A percentile compares a stretch with the other conserved stretches of the same genome.
These are phyloP conservation scores for Protomyces macrosporus DNA, from an alignment of 1,139 yeast genomes.

Conservation along the genomic window DNA sequence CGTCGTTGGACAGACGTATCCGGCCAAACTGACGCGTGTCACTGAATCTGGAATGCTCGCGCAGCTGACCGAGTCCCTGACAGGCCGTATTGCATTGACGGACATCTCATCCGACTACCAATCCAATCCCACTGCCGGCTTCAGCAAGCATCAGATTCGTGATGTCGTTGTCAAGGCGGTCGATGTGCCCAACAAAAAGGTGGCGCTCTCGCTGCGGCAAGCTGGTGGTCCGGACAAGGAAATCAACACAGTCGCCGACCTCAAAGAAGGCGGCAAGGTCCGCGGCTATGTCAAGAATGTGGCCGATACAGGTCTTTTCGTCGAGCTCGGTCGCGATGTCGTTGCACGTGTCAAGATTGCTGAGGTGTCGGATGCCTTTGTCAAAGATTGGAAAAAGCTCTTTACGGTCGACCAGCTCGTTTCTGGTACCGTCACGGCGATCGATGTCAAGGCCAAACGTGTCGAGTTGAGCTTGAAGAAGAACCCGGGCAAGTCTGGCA, in stretches of 20 bases:
- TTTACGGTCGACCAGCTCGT: conserved; percentile 68
- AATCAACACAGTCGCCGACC: conserved; percentile 50
- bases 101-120: conserved; percentile 75
- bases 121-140: conserved; percentile 46
- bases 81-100: conserved; percentile 63
- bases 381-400: conserved; percentile 82
- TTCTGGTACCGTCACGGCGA: conserved; percentile 66
- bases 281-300: conserved; percentile 75
- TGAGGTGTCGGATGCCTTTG: conserved; percentile 72
- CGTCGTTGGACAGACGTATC: conserved; percentile 54
- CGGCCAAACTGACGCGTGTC: conserved; percentile 63
- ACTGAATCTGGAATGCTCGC: conserved; percentile 59
- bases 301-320: conserved; percentile 71
- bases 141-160: conserved; percentile 53
- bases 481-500: conserved; percentile 68
- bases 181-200: conserved; percentile 37
- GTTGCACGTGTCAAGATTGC: conserved; percentile 77
- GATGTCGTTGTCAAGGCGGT: conserved; percentile 43
- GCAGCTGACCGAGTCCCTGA: conserved; percentile 39
- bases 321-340: conserved; percentile 65
- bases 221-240: conserved; percentile 45
- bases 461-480: conserved; percentile 76
- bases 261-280: conserved; percentile 64
- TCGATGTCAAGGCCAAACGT: conserved; percentile 50
- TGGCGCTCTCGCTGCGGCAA: conserved; percentile 34